Percentiles rank a stretch among this genome's conserved stretches.
phyloP scores from a whole-genome alignment of 2,329 filamentous ascomycete species.

The Paecilomyces formosus region DNA sequence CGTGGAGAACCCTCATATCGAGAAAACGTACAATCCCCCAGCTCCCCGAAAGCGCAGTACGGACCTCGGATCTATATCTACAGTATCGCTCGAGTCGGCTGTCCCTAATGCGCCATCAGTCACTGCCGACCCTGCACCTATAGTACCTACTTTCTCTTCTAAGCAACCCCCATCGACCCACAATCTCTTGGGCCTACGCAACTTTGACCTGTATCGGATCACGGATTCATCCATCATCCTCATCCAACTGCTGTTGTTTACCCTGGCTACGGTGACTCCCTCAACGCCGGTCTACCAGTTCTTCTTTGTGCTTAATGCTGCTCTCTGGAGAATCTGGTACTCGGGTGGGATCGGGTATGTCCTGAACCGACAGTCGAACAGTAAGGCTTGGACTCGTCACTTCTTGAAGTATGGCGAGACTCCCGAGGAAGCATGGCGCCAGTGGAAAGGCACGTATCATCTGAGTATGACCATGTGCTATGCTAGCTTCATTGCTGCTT shows the following conservation, averaged over 20 bases:
- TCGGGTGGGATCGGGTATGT: slow-evolving; percentile 79
- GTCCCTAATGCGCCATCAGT: slow-evolving; percentile 24
- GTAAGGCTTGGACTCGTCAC: slow-evolving; percentile 93
- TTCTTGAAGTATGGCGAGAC: slow-evolving; percentile 95
- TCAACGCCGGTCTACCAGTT: slow-evolving; percentile 67
- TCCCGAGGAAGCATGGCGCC: slow-evolving; percentile 84
- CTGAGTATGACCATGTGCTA: slow-evolving; percentile 88
- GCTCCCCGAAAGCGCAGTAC: slow-evolving; percentile 54
- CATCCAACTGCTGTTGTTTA: slow-evolving; percentile 66
- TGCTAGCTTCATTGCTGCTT: slow-evolving; percentile 77
- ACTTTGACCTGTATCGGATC: slow-evolving; percentile 80
- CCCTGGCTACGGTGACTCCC: slow-evolving; percentile 68
- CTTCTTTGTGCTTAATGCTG: slow-evolving; percentile 73
- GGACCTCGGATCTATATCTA: slow-evolving; percentile 21
- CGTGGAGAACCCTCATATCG: slow-evolving; percentile 96
- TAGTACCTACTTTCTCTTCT: slow-evolving; percentile 36
- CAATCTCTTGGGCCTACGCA: slow-evolving; percentile 72
- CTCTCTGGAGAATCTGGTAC: slow-evolving; percentile 85
- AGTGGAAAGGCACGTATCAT: slow-evolving; percentile 96
- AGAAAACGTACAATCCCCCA: slow-evolving; percentile 92
- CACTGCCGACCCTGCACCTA: slow-evolving; percentile 27
- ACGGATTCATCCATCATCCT: slow-evolving; percentile 77
- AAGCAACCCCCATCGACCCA: slow-evolving; percentile 63
- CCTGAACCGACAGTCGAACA: slow-evolving; percentile 75
- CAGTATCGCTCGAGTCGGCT: slow-evolving; percentile 21